Evolutionary conservation across 2,329 filamentous ascomycete genomes (phyloP).

Genomic region (Fusarium duplospermum): DNA sequence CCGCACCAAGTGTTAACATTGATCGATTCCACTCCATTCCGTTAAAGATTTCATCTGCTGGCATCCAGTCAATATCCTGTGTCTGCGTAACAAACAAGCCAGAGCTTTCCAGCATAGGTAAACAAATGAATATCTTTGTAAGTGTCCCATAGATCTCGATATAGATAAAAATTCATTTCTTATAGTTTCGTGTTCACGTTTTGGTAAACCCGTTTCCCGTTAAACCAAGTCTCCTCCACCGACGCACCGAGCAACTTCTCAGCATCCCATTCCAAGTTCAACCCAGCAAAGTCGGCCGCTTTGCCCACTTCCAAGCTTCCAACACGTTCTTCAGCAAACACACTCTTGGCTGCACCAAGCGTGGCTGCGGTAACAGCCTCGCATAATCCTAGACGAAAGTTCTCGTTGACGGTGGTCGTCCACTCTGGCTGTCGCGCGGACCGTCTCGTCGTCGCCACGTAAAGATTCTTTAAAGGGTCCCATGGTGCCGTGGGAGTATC

Average conservation of each 20-base stretch:
- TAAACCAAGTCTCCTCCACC: too few relatives aligned
- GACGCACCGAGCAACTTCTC: too few relatives aligned
- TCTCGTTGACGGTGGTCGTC: constrained; percentile 58
- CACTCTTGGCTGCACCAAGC: constrained; percentile 62
- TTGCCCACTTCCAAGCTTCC: constrained; percentile 63
- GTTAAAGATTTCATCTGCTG: neutral
- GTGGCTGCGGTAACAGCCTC: constrained; percentile 64
- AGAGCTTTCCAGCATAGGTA: too few relatives aligned
- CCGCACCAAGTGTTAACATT: neutral
- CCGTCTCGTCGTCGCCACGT: constrained; percentile 66
- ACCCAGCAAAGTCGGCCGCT: constrained; percentile 63
- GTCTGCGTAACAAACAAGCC: too few relatives aligned
- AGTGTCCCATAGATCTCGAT: too few relatives aligned
- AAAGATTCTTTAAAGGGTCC: constrained; percentile 62
- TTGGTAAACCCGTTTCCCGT: too few relatives aligned
- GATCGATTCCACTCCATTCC: neutral
- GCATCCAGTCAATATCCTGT: neutral
- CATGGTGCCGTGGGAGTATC: constrained; percentile 68
- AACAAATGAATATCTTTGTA: too few relatives aligned
- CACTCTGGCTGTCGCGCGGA: constrained; percentile 59
- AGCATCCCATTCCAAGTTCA: constrained; percentile 60
- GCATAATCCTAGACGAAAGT: constrained; percentile 62
- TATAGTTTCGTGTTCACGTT: too few relatives aligned
- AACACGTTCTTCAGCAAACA: constrained; percentile 59
- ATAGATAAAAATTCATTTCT: too few relatives aligned